These are phyloP conservation scores for Yarrowia yakushimensis DNA, from an alignment of 805 yeast species.

Conservation along the genomic window DNA sequence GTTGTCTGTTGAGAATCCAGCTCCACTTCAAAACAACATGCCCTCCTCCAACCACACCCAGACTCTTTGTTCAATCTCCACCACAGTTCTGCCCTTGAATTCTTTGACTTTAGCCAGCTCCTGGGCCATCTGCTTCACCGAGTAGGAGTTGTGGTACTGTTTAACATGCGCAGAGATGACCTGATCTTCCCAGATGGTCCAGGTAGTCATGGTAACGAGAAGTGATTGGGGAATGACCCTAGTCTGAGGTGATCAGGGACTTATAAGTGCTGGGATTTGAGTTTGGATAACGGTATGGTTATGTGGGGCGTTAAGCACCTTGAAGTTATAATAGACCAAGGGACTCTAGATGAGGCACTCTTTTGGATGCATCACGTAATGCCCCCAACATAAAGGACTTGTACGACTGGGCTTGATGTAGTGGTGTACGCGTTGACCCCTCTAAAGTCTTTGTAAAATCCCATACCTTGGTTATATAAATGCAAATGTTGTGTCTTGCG, in stretches of 20 bases:
- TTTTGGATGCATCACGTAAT: background rate
- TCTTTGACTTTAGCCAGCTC: background rate
- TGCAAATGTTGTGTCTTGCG: background rate
- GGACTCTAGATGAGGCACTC: background rate
- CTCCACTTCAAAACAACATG: background rate
- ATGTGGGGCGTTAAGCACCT: background rate
- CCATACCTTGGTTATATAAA: conserved; percentile 6
- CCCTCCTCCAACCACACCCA: conserved; percentile 23
- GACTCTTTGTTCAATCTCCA: conserved; percentile 13
- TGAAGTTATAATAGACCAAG: background rate
- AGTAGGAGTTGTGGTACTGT: conserved; percentile 15
- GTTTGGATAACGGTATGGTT: background rate
- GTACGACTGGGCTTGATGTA: no score
- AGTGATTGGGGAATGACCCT: background rate
- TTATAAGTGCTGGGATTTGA: conserved; percentile 1
- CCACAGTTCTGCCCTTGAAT: background rate
- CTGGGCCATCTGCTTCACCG: conserved; percentile 19
- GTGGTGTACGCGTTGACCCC: no score
- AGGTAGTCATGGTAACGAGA: background rate
- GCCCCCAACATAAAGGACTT: background rate
- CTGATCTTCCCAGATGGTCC: conserved; percentile 20
- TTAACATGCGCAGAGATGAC: conserved; percentile 12
- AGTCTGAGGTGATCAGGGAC: background rate
- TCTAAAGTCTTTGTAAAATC: no score
- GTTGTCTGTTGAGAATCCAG: no score